Base-by-base conservation (phyloP, 2,329 filamentous ascomycete species). In the Teratosphaeria nubilosa region DNA sequence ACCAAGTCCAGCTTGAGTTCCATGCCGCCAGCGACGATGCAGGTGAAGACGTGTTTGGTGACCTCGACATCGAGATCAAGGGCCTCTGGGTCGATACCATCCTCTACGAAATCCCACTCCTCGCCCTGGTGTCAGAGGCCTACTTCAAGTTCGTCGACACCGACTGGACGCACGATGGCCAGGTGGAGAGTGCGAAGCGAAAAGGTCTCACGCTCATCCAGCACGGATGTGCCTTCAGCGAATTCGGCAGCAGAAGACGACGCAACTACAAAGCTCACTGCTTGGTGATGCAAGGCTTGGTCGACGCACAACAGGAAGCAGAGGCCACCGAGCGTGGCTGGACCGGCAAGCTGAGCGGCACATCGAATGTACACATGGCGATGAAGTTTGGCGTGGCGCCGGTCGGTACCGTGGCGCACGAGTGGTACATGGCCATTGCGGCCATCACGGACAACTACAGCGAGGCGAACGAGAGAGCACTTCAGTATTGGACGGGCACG, bases 371-470 rank as follows among this genome's bases (percentile, higher is more conserved):
- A 3, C 92, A 97, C 72, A 84, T 99, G 64, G 94, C 94, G 11
- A 96, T 95, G 90, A 87, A 90, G 68, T 92, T 95, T 74, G 85
- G 84, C 51, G 84, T 96, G 52, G 77, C 84, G 3, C 91, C 94
- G 0, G 83, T 97, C 13, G 94, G 94, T 5, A 99, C 94, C 0
- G 86, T 90, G 1, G 94, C 94, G 0, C 94, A 99, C 70, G 94
- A 99, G 75, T 99, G 94, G 94, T 97, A 96, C 78, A 99, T 99
- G 94, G 91, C 90, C 50, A 92, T 95, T 62, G 94, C 94, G 0
- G 91, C 94, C 45, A 90, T 96, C 65, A 89, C 87, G 4, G 82
- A 90, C 62, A 83, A 96, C 74, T 99, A 99, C 70, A 82, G 84
- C 65, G 80, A 82, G 61, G 91, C 94, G 2, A 95, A 91, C 41